Conservation (phyloP, 305 asterid genomes). For the Fraxinus platypoda region DNA sequence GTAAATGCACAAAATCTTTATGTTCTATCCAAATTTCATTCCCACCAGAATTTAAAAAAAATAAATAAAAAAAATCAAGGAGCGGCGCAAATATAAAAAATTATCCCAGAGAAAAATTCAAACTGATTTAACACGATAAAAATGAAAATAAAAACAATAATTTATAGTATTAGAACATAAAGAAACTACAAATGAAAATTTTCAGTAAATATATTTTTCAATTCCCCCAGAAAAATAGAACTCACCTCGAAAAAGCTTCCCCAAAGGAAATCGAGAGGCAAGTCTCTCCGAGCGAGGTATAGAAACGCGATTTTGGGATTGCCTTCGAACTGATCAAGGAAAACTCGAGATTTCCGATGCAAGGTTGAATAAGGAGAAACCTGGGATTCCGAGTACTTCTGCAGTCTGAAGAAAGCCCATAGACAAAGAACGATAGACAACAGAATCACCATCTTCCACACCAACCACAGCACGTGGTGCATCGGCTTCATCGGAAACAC, state of each 20-base stretch:
- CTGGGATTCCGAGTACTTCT: constrained; percentile 49
- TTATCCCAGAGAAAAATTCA: neutral
- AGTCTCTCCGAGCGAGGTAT: constrained; percentile 59
- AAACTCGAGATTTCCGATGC: constrained; percentile 41
- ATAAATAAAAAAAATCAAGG: neutral
- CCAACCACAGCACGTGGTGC: constrained; percentile 53
- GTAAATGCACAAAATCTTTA: neutral
- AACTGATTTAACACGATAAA: neutral
- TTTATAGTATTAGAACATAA: neutral
- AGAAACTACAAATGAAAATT: neutral
- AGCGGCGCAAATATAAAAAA: neutral
- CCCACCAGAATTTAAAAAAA: neutral
- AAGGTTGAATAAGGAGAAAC: constrained; percentile 27
- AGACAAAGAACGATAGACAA: constrained; percentile 53
- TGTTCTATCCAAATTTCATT: neutral
- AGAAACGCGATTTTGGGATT: constrained; percentile 79
- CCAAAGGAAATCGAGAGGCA: constrained; percentile 96
- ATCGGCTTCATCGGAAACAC: constrained; percentile 43
- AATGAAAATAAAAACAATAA: neutral
- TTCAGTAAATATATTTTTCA: neutral
- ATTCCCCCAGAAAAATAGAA: neutral
- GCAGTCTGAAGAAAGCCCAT: constrained; percentile 63
- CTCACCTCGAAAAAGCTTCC: constrained; percentile 79
- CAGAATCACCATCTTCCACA: constrained; percentile 67
- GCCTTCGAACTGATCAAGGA: constrained; percentile 41